A percentile compares a stretch with the other conserved stretches of the same genome.
phyloP scores from a whole-genome alignment of 2,329 filamentous ascomycete genomes.

The Aspergillus sp. region DNA sequence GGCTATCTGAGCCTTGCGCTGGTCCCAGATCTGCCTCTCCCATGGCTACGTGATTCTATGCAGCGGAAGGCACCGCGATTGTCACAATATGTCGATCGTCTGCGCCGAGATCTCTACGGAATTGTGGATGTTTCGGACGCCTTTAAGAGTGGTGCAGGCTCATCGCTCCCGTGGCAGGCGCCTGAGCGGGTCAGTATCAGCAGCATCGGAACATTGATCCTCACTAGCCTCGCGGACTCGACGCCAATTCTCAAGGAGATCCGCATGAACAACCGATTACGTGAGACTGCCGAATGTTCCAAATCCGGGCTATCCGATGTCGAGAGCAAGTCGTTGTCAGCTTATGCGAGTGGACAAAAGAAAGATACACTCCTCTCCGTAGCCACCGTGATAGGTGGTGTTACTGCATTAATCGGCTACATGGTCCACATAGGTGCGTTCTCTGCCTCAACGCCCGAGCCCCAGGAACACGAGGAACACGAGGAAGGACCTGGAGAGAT shows the following conservation, averaged over 20 bases:
- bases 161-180: slow-evolving; percentile 39
- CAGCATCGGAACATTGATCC: slow-evolving; percentile 35
- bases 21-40: slow-evolving; percentile 59
- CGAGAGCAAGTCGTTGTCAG: slow-evolving; percentile 27
- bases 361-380: slow-evolving; percentile 39
- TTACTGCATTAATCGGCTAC: slow-evolving; percentile 39
- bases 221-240: slow-evolving; percentile 36
- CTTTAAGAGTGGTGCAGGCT: slow-evolving; percentile 13
- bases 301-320: slow-evolving; percentile 24
- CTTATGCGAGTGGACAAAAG: slow-evolving; percentile 25
- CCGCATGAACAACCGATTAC: slow-evolving; percentile 39
- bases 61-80: slow-evolving; percentile 49
- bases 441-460: slow-evolving; percentile 2
- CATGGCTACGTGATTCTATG: slow-evolving; percentile 63
- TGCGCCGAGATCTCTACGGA: slow-evolving; percentile 42
- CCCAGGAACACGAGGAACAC: slow-evolving; percentile 16
- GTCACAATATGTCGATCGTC: slow-evolving; percentile 45
- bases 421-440: slow-evolving; percentile 34
- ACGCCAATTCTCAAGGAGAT: slow-evolving; percentile 39
- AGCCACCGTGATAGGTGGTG: slow-evolving; percentile 34
- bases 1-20: slow-evolving; percentile 78
- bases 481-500: slow-evolving; percentile 1
- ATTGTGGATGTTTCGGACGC: slow-evolving; percentile 25
- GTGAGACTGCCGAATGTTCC: slow-evolving; percentile 28
- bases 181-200: slow-evolving; percentile 32